A percentile compares a stretch with the other conserved stretches of the same genome.
Conservation (phyloP, 176 grass and related monocot genomes). For the Avena eriantha region DNA sequence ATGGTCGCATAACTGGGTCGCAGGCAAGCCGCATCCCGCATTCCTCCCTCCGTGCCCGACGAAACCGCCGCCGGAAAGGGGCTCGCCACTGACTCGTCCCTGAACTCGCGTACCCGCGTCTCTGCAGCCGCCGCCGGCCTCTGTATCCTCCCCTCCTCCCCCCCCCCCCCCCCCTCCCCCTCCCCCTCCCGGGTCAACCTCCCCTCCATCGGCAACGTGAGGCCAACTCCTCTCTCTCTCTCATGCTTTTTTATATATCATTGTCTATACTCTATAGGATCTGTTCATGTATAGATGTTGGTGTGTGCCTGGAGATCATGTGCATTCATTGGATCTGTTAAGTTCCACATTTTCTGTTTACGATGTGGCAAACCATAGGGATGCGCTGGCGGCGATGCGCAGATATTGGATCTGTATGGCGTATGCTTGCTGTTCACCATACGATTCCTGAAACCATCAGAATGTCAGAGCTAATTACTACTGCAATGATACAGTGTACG, state of each 20-base stretch:
- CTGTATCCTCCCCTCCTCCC: background rate
- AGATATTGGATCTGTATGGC: background rate
- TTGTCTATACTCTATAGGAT: background rate
- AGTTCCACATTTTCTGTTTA: background rate
- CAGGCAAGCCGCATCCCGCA: too few species aligned
- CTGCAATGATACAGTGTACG: too few species aligned
- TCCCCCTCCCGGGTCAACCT: too few species aligned
- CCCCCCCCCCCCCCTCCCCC: too few species aligned
- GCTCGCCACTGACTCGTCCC: background rate
- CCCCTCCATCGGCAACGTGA: slow-evolving; percentile 3
- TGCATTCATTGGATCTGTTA: background rate
- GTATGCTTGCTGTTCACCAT: background rate
- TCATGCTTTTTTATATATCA: background rate
- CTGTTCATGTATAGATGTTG: background rate
- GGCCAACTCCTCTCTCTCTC: background rate
- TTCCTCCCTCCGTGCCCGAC: background rate
- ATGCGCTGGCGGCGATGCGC: background rate
- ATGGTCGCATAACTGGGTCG: too few species aligned
- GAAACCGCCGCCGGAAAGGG: slow-evolving; percentile 4
- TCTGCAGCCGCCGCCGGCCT: background rate
- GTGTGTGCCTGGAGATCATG: background rate
- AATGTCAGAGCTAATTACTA: background rate
- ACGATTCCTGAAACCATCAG: background rate
- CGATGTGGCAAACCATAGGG: background rate
- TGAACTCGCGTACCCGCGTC: background rate